Base-by-base conservation (phyloP, 768 basidiomycete genomes). In the Psilocybe sp. region DNA sequence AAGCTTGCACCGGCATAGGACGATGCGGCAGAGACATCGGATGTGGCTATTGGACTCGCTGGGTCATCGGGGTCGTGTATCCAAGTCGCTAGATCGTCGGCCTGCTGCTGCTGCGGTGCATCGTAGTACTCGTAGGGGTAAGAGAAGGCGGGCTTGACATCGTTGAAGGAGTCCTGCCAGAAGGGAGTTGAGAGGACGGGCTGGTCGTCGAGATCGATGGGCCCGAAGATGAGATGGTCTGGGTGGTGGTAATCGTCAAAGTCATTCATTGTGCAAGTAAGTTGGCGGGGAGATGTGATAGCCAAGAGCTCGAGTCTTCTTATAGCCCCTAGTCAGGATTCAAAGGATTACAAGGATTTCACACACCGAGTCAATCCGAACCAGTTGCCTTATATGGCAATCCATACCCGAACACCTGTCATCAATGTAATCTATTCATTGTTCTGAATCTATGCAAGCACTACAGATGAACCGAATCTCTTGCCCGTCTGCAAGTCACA, bases 1-100 rank as follows among this genome's bases (percentile, higher is more conserved):
- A 82, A 80, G 0, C 78, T 57, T 10, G 78, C 51, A 63, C 81
- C 81, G 4, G 77, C 63, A 4, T 59, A 62, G 19, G 56, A 57
- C 13, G 61, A 64, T n/a, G 76, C 66, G 63, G 69, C 71, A 31
- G 70, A 60, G 10, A 73, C 67, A 4, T 77, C 71, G 31, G 81
- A 81, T 46, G 84, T 85, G 54, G 83, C 76, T 58, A 87, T 84
- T 19, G 87, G 85, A 0, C 83, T 80, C 2, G 83, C 77, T 7
- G 76, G 67, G 31, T 67, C 64, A 44, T 83, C 81, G 44, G 80
- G 66, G 64, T 89, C 87, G 60, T 78, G 75, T 46, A 88, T 73
- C 87, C 87, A 89, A 53, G 76, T 72, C 0, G 78, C 71, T 3
- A 82, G 69, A 61, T 76, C 62, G 54, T 82, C 80, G 51, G 23